These are phyloP conservation scores for Elaeis guineensis DNA, from an alignment of 176 grass and related monocot species.

Conservation along the genomic window DNA sequence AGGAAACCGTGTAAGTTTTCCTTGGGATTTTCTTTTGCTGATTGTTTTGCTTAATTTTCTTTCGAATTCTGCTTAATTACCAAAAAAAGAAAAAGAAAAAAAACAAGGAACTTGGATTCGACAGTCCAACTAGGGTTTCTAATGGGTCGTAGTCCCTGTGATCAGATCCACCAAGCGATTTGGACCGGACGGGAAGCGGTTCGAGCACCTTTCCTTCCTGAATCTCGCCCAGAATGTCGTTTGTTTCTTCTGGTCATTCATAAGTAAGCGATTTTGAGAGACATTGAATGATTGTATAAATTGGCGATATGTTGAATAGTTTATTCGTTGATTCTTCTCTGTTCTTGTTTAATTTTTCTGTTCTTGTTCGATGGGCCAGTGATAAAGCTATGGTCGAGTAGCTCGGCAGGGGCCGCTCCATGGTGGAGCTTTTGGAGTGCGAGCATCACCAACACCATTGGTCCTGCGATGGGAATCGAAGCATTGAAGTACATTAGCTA, in stretches of 20 bases:
- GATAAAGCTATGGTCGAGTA: conserved; percentile 80
- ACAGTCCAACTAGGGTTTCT: not conserved
- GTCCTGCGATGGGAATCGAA: conserved; percentile 90
- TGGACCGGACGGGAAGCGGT: conserved; percentile 62
- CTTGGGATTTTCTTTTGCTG: not conserved
- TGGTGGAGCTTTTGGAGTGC: conserved; percentile 65
- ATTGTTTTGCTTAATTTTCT: not conserved
- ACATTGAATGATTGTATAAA: not conserved
- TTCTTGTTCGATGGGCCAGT: conserved; percentile 27
- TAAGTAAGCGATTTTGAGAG: conserved; percentile 45
- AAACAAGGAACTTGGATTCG: too few relatives aligned
- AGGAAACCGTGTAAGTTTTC: conserved; percentile 74
- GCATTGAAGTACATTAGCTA: conserved; percentile 98
- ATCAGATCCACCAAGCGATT: conserved; percentile 95
- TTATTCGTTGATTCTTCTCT: too few relatives aligned
- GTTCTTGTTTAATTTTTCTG: not conserved
- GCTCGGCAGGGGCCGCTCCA: conserved; percentile 47
- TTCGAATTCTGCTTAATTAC: not conserved
- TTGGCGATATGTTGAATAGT: too few relatives aligned
- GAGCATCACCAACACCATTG: conserved; percentile 88
- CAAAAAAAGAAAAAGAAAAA: too few relatives aligned
- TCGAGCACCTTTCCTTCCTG: conserved; percentile 89
- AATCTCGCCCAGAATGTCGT: conserved; percentile 88
- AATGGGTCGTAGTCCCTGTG: not conserved
- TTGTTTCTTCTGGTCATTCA: conserved; percentile 88